Evolutionary conservation across 805 yeast genomes (phyloP).

Genomic region (Yarrowia divulgata): DNA sequence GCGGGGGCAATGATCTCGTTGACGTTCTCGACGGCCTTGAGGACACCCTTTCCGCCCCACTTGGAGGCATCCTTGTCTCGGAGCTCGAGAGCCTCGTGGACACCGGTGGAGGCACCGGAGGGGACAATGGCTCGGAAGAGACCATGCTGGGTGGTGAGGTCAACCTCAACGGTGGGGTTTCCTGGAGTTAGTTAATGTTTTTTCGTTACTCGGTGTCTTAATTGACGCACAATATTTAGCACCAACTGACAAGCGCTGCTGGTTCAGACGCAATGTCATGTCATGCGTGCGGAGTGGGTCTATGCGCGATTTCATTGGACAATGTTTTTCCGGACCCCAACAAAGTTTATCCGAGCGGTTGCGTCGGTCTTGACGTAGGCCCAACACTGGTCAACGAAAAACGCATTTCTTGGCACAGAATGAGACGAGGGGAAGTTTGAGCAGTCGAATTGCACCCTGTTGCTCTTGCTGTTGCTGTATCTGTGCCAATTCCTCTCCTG

Average conservation of each 20-base stretch:
- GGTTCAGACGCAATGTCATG: slow-evolving; percentile 24
- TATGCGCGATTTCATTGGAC: slow-evolving; percentile 33
- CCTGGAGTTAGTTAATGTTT: slow-evolving; percentile 44
- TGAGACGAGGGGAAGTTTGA: background rate
- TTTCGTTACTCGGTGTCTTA: background rate
- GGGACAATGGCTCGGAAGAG: slow-evolving; percentile 97
- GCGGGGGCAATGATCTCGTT: slow-evolving; percentile 96
- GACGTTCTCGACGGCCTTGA: slow-evolving; percentile 95
- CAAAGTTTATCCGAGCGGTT: slow-evolving; percentile 24
- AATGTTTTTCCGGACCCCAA: slow-evolving; percentile 36
- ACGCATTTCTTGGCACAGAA: slow-evolving; percentile 14
- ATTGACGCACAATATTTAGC: background rate
- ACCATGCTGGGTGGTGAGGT: slow-evolving; percentile 90
- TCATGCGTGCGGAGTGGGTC: slow-evolving; percentile 14
- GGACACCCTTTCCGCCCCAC: slow-evolving; percentile 99
- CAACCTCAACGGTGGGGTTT: slow-evolving; percentile 99
- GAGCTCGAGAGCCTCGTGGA: slow-evolving; percentile 97
- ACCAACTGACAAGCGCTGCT: background rate
- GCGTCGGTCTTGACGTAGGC: slow-evolving; percentile 4
- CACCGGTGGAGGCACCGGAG: slow-evolving; percentile 99
- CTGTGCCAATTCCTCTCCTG: background rate
- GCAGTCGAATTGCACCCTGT: background rate
- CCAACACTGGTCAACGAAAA: background rate
- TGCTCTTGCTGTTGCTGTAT: background rate
- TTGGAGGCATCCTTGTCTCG: slow-evolving; percentile 97